phyloP scores from a whole-genome alignment of 257 asterid genomes.

The Osmanthus fragrans region DNA sequence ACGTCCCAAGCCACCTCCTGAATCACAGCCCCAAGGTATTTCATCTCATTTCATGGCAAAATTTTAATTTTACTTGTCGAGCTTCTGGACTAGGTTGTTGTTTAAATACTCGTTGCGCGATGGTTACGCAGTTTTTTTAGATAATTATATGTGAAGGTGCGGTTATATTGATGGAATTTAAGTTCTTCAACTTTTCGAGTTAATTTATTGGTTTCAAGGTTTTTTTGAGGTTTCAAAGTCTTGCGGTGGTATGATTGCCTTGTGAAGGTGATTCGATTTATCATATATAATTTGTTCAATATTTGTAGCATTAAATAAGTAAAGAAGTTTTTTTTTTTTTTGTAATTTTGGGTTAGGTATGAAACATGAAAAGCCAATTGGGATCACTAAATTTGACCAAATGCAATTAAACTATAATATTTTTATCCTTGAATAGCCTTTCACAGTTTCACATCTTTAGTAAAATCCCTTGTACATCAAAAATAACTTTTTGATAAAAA shows the following conservation, averaged over 20 bases:
- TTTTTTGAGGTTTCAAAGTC: slow-evolving; percentile 26
- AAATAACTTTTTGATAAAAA: no score
- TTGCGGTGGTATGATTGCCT: slow-evolving; percentile 19
- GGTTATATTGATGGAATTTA: background rate
- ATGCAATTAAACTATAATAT: background rate
- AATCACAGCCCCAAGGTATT: slow-evolving; percentile 55
- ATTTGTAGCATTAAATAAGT: background rate
- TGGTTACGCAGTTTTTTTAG: no score
- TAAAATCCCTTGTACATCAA: background rate
- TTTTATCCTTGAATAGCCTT: background rate
- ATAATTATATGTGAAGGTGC: background rate
- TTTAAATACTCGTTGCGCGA: background rate
- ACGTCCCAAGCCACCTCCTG: slow-evolving; percentile 59
- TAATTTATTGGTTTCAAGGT: slow-evolving; percentile 28
- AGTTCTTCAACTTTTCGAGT: slow-evolving; percentile 18
- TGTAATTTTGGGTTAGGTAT: background rate
- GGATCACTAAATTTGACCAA: background rate
- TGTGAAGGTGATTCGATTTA: slow-evolving; percentile 25
- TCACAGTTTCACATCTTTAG: background rate
- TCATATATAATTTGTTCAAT: slow-evolving; percentile 1
- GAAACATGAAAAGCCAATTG: background rate
- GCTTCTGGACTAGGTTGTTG: background rate
- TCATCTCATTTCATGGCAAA: background rate
- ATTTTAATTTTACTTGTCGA: background rate
- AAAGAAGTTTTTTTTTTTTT: background rate